Percentiles rank a stretch among this genome's conserved stretches.
These are phyloP conservation scores for Singerocomus rubriflavus DNA, from an alignment of 1,284 basidiomycete genomes.

Conservation along the genomic window DNA sequence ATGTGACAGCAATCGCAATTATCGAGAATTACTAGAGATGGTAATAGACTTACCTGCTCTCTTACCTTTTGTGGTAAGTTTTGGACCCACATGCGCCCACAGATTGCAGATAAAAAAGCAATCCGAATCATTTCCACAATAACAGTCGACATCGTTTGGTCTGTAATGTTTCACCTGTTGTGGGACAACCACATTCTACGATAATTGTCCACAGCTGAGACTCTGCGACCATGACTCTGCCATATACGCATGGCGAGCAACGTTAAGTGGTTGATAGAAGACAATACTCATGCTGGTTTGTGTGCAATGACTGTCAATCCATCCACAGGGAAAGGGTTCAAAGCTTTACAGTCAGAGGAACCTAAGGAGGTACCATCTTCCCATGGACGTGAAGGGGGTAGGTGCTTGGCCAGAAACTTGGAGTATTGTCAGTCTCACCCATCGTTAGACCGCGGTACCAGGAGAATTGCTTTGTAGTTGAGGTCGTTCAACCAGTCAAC, in stretches of 20 bases:
- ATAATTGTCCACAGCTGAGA: conserved; percentile 10
- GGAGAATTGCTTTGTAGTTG: background rate
- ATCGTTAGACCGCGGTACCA: background rate
- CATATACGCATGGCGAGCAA: background rate
- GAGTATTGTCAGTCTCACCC: background rate
- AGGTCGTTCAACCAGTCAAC: too few relatives aligned
- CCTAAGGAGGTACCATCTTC: background rate
- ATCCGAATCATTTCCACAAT: conserved; percentile 22
- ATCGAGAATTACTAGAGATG: conserved; percentile 22
- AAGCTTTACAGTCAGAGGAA: background rate
- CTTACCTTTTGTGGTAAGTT: conserved; percentile 27
- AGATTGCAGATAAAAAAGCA: conserved; percentile 18
- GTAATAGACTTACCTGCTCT: conserved; percentile 2
- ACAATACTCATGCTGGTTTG: background rate
- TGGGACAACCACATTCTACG: background rate
- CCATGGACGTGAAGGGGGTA: background rate
- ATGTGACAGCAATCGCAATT: conserved; percentile 35
- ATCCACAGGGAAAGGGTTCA: background rate
- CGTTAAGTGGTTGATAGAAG: background rate
- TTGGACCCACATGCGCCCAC: conserved; percentile 32
- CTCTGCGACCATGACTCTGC: background rate
- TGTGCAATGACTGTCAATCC: background rate
- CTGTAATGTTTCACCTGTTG: background rate
- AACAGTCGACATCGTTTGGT: background rate
- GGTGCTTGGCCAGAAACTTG: background rate